Evolutionary conservation across 164 flowering plant genomes (phyloP), one percentile per base, ranked within the genome.

Genomic region (Magnolia officinalis): DNA sequence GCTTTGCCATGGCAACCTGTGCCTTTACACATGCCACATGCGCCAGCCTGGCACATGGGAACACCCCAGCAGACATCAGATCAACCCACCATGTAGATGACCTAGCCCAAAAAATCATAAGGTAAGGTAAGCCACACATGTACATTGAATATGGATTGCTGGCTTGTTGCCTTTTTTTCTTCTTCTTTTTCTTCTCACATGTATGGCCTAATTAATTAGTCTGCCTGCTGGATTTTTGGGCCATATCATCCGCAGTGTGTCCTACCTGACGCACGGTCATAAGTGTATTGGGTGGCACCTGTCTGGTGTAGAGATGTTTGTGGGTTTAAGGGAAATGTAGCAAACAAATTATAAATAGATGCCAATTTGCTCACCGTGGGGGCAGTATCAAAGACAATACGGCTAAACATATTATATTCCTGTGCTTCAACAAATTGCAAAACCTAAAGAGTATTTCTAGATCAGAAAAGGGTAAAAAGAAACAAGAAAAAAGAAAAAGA

Each of bases 361-460:
- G 61, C 13, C 61, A 55, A 19, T 76, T 74, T 70, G 19, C 96
- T 86, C 74, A 95, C 98, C 72, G 98, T 95, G 10, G 98, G 98
- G 76, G 98, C 98, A 63, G 98, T 95, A 82, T 95, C 98, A 86
- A 95, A 95, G 72, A 92, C 87, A 68, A 95, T 92, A 70, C 98
- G 82, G 52, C 88, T 93, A 74, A 95, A 95, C 89, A 83, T 88
- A 72, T 78, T 87, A 76, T 90, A 93, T 77, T 93, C 94, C 78
- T 61, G 87, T 51, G 92, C 87, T 73, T 95, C 98, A 80, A 95
- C 89, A 87, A 95, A 93, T 85, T 95, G 97, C 86, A 95, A 92
- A 71, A 95, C 98, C 98, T 95, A 29, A 29, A 14, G 19, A 14
- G 19, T 29, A 68, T 26, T 68, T 55, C 61, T 68, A 68, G 14